These are phyloP conservation scores for Bolboschoenoplectus hybrid DNA, from an alignment of 202 grass and related monocot species.

Conservation along the genomic window DNA sequence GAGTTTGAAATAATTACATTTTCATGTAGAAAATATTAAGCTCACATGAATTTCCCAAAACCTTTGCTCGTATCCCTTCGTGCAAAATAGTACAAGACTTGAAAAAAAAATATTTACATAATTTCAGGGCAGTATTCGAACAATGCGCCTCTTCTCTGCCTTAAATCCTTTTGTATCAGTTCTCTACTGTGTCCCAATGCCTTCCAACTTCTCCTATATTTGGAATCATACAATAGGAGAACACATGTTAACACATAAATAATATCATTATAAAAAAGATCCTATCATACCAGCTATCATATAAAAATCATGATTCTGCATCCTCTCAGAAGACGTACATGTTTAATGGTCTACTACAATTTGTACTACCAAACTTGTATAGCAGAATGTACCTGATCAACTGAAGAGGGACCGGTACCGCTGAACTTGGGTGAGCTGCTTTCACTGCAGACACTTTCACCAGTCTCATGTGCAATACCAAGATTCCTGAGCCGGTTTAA, in stretches of 20 bases:
- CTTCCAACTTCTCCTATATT: conserved; percentile 20
- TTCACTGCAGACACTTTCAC: conserved; percentile 7
- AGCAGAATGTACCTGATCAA: conserved; percentile 21
- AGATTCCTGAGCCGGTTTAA: conserved; percentile 89
- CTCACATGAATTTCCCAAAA: background rate
- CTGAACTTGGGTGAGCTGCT: background rate
- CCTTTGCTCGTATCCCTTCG: conserved; percentile 15
- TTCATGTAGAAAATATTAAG: background rate
- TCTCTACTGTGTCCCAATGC: background rate
- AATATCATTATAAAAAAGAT: background rate
- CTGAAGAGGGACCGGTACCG: conserved; percentile 15
- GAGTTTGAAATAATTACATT: conserved; percentile 18
- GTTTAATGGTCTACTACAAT: background rate
- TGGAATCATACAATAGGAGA: conserved; percentile 2
- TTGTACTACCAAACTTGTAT: background rate
- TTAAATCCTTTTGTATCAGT: conserved; percentile 1
- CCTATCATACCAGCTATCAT: background rate
- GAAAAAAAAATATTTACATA: background rate
- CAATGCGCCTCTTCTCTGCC: conserved; percentile 19
- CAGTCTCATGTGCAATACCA: conserved; percentile 56
- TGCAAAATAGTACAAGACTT: conserved; percentile 7
- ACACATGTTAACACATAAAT: background rate
- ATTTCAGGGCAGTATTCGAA: background rate
- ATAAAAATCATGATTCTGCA: background rate
- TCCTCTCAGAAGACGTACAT: background rate